Evolutionary conservation across 129 eudicot genomes (phyloP), one percentile per base, ranked within the genome.

Genomic region (Flaveria bidentis): DNA sequence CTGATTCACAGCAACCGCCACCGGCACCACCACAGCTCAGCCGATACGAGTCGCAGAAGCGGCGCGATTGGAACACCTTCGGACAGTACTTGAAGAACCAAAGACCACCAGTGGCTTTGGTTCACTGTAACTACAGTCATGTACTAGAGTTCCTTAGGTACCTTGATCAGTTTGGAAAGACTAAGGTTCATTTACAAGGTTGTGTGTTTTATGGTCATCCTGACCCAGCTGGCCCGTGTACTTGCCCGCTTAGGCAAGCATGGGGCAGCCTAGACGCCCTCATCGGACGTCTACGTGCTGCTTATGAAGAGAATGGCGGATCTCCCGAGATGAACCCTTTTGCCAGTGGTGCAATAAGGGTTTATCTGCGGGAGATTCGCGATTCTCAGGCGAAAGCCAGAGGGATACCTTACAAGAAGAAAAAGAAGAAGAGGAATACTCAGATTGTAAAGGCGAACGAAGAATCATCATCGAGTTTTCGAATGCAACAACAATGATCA

Each of bases 221-320:
- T 20, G 92, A 89, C 70, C 96, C 96, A 14, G 85, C 89, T 20
- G 92, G 92, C 10, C 96, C 92, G 0, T 89, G 96, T 76, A 83
- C 90, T 60, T 89, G 96, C 76, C 92, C 96, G 9, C 85, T 89
- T 13, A 81, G 78, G 76, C 96, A 89, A 81, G 96, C 96, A 39
- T 89, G 96, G 96, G 95, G 95, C 4, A 86, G 91, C 73, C 95
- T 89, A 1, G 95, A 89, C 9, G 95, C 88, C n/a, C 92, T 87
- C 73, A 87, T 87, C 8, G 92, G 92, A 10, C 82, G 89, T 16
- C 89, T 87, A 11, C 78, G 94, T 23, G 95, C 95, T 2, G 94
- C 94, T 55, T 89, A 89, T 50, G 94, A 89, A 66, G 94, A 89
- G 80, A 82, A 86, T 70, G 96, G 96, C 0, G 96, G 96, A 16